phyloP scores from a whole-genome alignment of 495 filamentous ascomycete species.

The Aspergillus biplanus region DNA sequence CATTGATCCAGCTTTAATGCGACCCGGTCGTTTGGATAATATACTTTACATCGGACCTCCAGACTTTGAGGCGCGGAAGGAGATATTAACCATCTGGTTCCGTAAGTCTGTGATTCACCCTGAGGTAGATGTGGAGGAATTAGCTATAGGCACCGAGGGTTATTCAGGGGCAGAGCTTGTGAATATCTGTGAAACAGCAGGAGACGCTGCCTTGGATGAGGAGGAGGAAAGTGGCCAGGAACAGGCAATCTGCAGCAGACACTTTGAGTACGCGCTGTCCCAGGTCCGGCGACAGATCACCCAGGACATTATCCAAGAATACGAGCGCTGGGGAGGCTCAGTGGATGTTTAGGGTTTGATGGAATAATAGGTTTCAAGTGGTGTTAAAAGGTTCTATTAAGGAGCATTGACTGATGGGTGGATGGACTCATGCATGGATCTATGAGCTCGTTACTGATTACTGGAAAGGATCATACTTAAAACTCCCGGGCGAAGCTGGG shows the following conservation, averaged over 20 bases:
- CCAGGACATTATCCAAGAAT: constrained; percentile 62
- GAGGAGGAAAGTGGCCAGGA: constrained; percentile 50
- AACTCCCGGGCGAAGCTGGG: too few species aligned
- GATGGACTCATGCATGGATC: too few species aligned
- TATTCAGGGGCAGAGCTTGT: constrained; percentile 91
- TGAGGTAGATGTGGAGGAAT: constrained; percentile 66
- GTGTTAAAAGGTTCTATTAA: too few species aligned
- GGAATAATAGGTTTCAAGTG: background rate
- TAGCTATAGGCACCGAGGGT: constrained; percentile 76
- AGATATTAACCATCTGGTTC: constrained; percentile 73
- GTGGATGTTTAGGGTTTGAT: constrained; percentile 32
- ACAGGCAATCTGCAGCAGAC: constrained; percentile 58
- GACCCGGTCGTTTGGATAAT: constrained; percentile 85
- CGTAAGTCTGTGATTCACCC: constrained; percentile 60
- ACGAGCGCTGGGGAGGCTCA: constrained; percentile 61
- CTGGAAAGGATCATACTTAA: too few species aligned
- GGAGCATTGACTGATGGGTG: too few species aligned
- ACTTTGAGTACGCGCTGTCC: constrained; percentile 65
- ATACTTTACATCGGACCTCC: constrained; percentile 91
- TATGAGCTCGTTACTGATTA: too few species aligned
- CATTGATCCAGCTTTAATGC: constrained; percentile 84
- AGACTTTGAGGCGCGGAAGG: constrained; percentile 70
- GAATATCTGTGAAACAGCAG: constrained; percentile 73
- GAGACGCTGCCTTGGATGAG: constrained; percentile 60
- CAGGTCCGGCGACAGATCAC: constrained; percentile 72